Conservation (phyloP, 1,284 basidiomycete species). For the Tilletiaria anomala region DNA sequence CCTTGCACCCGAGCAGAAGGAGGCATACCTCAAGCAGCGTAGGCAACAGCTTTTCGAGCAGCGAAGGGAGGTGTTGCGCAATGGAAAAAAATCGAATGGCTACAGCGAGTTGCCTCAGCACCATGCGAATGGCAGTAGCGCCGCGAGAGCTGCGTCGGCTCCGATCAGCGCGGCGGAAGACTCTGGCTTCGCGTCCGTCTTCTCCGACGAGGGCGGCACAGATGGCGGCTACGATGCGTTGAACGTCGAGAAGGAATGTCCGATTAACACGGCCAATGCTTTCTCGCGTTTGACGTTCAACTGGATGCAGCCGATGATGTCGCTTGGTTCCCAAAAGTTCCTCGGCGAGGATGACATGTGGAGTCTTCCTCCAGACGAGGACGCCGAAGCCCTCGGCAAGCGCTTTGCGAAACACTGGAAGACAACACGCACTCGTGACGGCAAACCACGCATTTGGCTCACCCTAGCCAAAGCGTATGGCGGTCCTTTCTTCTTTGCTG, state of each 20-base stretch:
- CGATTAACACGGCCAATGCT: conserved; percentile 65
- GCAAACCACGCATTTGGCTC: conserved; percentile 13
- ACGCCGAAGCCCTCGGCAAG: conserved; percentile 56
- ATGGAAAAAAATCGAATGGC: no score
- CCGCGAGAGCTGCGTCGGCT: not conserved
- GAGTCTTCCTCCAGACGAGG: conserved; percentile 47
- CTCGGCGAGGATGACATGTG: conserved; percentile 41
- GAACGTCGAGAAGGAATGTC: conserved; percentile 50
- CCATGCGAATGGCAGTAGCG: no score
- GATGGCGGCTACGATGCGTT: not conserved
- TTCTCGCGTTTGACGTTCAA: conserved; percentile 54
- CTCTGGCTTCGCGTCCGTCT: not conserved
- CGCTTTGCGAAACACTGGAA: conserved; percentile 48
- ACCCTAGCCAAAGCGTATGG: conserved; percentile 49
- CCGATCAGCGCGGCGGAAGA: not conserved
- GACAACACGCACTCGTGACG: conserved; percentile 2
- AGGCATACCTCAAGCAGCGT: not conserved
- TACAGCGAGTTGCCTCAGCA: no score
- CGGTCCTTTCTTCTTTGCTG: conserved; percentile 56
- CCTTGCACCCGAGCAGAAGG: not conserved
- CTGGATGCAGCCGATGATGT: conserved; percentile 66
- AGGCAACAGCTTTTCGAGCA: not conserved
- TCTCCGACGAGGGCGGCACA: not conserved
- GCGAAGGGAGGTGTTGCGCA: not conserved
- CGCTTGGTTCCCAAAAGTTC: conserved; percentile 33